A percentile compares a stretch with the other conserved stretches of the same genome.
phyloP scores from a whole-genome alignment of 2,329 filamentous ascomycete species.

The Ascochyta lentis region DNA sequence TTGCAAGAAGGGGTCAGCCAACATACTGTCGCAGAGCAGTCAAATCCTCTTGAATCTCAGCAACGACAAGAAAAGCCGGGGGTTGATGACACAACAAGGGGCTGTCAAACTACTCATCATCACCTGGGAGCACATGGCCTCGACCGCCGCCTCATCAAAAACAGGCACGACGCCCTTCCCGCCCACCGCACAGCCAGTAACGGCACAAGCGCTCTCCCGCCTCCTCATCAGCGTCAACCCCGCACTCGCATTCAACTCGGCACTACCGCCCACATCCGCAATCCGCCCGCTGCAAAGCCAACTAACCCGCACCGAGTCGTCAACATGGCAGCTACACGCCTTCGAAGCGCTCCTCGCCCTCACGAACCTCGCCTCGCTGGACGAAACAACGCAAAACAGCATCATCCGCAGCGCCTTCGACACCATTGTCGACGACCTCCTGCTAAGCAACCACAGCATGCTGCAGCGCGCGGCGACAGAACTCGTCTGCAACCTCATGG shows the following conservation, averaged over 20 bases:
- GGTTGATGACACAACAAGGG: constrained; percentile 89
- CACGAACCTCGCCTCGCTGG: constrained; percentile 85
- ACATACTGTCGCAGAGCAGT: constrained; percentile 74
- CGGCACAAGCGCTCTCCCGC: constrained; percentile 81
- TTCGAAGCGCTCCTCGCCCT: constrained; percentile 92
- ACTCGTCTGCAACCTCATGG: constrained; percentile 88
- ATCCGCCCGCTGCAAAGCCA: constrained; percentile 81
- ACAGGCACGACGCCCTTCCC: constrained; percentile 42
- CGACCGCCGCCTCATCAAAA: constrained; percentile 53
- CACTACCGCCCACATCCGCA: constrained; percentile 75
- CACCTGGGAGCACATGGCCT: constrained; percentile 65
- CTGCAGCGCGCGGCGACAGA: constrained; percentile 86
- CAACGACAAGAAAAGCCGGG: constrained; percentile 74
- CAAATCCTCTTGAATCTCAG: constrained; percentile 81
- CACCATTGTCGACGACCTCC: constrained; percentile 76
- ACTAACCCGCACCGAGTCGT: constrained; percentile 66
- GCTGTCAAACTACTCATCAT: constrained; percentile 83
- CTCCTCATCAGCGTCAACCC: constrained; percentile 89
- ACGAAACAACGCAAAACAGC: constrained; percentile 66
- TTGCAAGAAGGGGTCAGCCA: constrained; percentile 73
- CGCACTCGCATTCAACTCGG: constrained; percentile 80
- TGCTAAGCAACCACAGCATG: constrained; percentile 76
- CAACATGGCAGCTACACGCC: constrained; percentile 76
- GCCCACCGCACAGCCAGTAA: constrained; percentile 55
- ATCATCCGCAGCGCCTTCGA: constrained; percentile 79